Conservation (phyloP, 352 stramenopile species). For the Chrysophaeum taylorii region DNA sequence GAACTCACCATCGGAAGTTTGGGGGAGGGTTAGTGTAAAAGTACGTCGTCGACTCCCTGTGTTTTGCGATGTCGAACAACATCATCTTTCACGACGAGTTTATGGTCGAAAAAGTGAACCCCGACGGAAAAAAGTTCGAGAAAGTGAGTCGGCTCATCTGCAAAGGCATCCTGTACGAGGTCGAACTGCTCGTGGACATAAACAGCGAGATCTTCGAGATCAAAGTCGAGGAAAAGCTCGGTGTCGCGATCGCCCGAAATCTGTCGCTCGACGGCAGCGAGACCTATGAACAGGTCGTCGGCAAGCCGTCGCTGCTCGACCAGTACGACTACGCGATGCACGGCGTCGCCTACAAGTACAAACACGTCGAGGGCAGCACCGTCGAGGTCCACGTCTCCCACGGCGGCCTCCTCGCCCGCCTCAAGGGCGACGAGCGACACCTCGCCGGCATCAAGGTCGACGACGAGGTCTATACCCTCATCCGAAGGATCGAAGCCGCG, state of each 20-base stretch:
- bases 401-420: conserved; percentile 78
- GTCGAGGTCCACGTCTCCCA: conserved; percentile 77
- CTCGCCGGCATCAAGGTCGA: conserved; percentile 82
- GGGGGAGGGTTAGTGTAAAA: too few relatives aligned
- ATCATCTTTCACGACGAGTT: conserved; percentile 83
- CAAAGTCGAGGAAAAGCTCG: conserved; percentile 79
- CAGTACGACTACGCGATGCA: conserved; percentile 90
- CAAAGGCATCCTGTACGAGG: conserved; percentile 80
- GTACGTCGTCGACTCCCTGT: too few relatives aligned
- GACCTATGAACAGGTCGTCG: neutral
- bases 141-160: conserved; percentile 73
- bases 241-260: conserved; percentile 72
- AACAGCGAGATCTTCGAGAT: conserved; percentile 82
- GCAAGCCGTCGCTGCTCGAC: conserved; percentile 62
- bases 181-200: conserved; percentile 79
- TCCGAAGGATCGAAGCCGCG: conserved; percentile 14
- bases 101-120: conserved; percentile 76
- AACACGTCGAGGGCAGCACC: conserved; percentile 40
- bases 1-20: too few relatives aligned
- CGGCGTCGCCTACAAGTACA: conserved; percentile 74
- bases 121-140: conserved; percentile 71
- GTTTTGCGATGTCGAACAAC: neutral
- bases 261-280: conserved; percentile 68
- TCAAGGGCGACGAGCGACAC: conserved; percentile 78
- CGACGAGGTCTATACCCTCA: conserved; percentile 62